Evolutionary conservation across 2,329 filamentous ascomycete genomes (phyloP).

Genomic region (Arachnopeziza araneosa): DNA sequence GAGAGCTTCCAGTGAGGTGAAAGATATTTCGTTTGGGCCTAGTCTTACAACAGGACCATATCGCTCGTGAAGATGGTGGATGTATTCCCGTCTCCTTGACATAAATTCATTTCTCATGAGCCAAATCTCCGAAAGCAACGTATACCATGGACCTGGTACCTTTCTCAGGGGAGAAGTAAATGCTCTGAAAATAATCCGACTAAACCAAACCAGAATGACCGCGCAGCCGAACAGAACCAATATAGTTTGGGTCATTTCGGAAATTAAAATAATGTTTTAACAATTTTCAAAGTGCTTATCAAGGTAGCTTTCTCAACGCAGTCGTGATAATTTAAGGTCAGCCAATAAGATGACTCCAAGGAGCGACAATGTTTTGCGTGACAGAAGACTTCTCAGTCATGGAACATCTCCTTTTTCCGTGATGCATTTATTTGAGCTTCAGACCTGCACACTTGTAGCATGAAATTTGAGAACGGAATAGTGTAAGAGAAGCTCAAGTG

Average conservation of each 20-base stretch:
- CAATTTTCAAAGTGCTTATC: too few species aligned
- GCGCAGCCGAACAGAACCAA: conserved; percentile 1
- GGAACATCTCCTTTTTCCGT: too few species aligned
- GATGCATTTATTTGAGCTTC: too few species aligned
- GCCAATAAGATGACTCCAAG: too few species aligned
- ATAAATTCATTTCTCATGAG: conserved; percentile 43
- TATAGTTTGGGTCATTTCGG: conserved; percentile 3
- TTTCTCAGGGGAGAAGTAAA: conserved; percentile 19
- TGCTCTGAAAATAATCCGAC: conserved; percentile 1
- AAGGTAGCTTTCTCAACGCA: too few species aligned
- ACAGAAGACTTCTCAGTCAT: too few species aligned
- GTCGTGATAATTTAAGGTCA: too few species aligned
- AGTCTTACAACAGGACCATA: conserved; percentile 55
- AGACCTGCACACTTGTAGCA: too few species aligned
- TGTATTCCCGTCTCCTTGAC: conserved; percentile 46
- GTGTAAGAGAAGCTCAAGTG: too few species aligned
- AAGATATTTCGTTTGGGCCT: conserved; percentile 53
- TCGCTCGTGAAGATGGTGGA: conserved; percentile 48
- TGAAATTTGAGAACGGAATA: too few species aligned
- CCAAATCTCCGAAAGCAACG: conserved; percentile 16
- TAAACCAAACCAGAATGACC: background rate
- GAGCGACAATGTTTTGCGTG: too few species aligned
- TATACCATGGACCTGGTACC: conserved; percentile 23
- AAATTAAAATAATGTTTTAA: too few species aligned
- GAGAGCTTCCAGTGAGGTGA: conserved; percentile 49